phyloP scores from a whole-genome alignment of 495 filamentous ascomycete species.

The Aspergillus bertholletiae region DNA sequence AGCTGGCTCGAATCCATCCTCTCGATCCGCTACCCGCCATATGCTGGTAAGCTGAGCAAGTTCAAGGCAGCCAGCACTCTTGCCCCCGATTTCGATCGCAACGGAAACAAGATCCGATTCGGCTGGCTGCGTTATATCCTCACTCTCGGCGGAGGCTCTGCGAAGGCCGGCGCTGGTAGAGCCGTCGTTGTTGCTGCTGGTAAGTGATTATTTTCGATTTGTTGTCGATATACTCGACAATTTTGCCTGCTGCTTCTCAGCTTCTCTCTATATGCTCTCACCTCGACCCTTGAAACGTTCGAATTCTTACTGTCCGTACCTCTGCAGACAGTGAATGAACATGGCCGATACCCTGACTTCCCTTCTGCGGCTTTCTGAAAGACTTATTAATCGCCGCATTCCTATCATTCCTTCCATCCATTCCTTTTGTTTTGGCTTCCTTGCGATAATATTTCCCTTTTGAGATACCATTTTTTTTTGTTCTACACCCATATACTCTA shows the following conservation, averaged over 20 bases:
- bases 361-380: not conserved
- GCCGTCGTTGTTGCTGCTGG: slow-evolving; percentile 42
- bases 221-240: not conserved
- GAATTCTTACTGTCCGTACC: not conserved
- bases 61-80: slow-evolving; percentile 51
- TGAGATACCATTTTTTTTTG: slow-evolving; percentile 5
- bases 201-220: slow-evolving; percentile 29
- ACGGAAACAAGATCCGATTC: slow-evolving; percentile 55
- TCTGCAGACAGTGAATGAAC: not conserved
- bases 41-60: slow-evolving; percentile 56
- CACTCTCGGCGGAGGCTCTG: slow-evolving; percentile 43
- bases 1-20: slow-evolving; percentile 76
- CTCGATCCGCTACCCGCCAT: slow-evolving; percentile 78
- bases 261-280: not conserved
- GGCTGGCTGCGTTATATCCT: slow-evolving; percentile 44
- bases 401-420: not conserved
- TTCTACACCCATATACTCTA: not conserved
- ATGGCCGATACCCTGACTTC: not conserved
- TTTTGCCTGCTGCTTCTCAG: not conserved
- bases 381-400: not conserved
- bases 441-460: slow-evolving; percentile 2
- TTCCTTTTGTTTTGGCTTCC: not conserved
- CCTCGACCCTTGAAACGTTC: slow-evolving; percentile 9
- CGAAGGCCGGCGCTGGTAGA: slow-evolving; percentile 36
- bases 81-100: slow-evolving; percentile 81